Conservation (phyloP, 2,329 filamentous ascomycete genomes). For the Colletotrichum sojae region DNA sequence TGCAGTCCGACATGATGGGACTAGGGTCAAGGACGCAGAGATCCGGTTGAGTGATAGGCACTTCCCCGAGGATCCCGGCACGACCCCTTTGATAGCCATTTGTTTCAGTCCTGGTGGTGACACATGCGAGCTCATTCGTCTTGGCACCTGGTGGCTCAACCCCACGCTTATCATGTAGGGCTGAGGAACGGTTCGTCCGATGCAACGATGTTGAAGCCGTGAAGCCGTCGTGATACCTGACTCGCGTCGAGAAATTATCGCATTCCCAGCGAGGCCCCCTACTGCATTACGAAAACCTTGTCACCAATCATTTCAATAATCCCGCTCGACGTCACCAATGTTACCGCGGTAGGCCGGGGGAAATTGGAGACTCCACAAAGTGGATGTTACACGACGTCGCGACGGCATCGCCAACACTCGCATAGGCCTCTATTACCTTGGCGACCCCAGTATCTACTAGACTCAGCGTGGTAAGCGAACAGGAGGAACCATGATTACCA, state of each 20-base stretch:
- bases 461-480: conserved; percentile 32
- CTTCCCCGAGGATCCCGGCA: conserved; percentile 2
- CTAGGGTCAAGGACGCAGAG: not conserved
- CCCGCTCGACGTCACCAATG: conserved; percentile 31
- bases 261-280: not conserved
- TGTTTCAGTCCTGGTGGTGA: not conserved
- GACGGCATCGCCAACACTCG: conserved; percentile 23
- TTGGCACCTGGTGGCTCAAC: conserved; percentile 25
- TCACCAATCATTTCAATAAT: conserved; percentile 34
- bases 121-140: not conserved
- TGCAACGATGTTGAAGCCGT: not conserved
- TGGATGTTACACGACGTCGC: conserved; percentile 40
- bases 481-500: conserved; percentile 20
- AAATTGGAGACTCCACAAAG: conserved; percentile 37
- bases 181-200: conserved; percentile 23
- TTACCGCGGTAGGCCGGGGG: conserved; percentile 15
- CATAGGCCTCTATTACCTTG: conserved; percentile 12
- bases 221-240: not conserved
- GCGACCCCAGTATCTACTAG: conserved; percentile 21
- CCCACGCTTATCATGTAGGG: conserved; percentile 15
- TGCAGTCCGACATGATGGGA: not conserved
- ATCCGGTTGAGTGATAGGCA: not conserved
- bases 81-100: not conserved
- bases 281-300: conserved; percentile 20
- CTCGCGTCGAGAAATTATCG: conserved; percentile 4